Evolutionary conservation across 1,284 basidiomycete species (phyloP).

Genomic region (Hypsizygus ulmarius): DNA sequence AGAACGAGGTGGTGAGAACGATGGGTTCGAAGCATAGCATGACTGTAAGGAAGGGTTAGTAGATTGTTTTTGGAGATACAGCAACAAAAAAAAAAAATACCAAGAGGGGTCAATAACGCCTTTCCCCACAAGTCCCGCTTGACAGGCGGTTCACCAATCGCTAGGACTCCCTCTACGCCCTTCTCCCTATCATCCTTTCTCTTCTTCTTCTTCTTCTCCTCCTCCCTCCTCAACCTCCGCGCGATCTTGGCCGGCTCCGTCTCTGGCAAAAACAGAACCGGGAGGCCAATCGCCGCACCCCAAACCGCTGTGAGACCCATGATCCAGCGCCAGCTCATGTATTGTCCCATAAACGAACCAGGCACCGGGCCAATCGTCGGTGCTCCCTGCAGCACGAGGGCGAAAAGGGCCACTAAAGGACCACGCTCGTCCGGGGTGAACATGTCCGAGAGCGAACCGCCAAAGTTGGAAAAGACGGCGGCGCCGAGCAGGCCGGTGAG

Average conservation of each 20-base stretch:
- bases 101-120: slow-evolving; percentile 3
- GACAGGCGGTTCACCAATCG: background rate
- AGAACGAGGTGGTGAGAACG: slow-evolving; percentile 8
- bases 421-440: slow-evolving; percentile 18
- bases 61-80: background rate
- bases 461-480: slow-evolving; percentile 11
- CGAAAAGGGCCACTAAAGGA: slow-evolving; percentile 13
- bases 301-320: slow-evolving; percentile 12
- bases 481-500: slow-evolving; percentile 1
- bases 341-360: slow-evolving; percentile 8
- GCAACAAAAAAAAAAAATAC: background rate
- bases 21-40: slow-evolving; percentile 5
- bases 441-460: slow-evolving; percentile 15
- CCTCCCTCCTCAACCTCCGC: slow-evolving; percentile 1
- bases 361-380: slow-evolving; percentile 13
- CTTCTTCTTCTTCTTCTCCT: background rate
- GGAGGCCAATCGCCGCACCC: slow-evolving; percentile 3
- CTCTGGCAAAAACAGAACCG: slow-evolving; percentile 5
- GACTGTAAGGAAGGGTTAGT: background rate
- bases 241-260: slow-evolving; percentile 5
- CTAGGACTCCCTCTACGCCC: background rate
- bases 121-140: slow-evolving; percentile 5
- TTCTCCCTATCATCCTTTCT: background rate
- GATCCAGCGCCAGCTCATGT: slow-evolving; percentile 14
- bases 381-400: slow-evolving; percentile 13